Base-by-base conservation (phyloP, 306 rosid species). In the Prunus mume region DNA sequence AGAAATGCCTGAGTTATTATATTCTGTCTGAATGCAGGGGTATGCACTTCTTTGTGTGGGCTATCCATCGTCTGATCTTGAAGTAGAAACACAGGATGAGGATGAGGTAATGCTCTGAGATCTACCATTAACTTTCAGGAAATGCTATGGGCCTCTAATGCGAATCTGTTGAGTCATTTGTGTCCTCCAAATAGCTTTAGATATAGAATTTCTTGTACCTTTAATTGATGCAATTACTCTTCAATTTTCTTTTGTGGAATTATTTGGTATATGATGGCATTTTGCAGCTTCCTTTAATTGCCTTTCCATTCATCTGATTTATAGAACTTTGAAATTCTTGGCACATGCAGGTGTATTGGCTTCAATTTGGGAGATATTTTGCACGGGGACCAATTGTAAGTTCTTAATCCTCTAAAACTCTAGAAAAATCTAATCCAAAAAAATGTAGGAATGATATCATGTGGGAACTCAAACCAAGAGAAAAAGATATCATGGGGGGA, bases 11-110 rank as follows among this genome's bases (percentile, higher is more conserved):
- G 47, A 62, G 5, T 0, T 51, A 10, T 45, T 18, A 9, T 50
- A 17, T 25, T 57, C 22, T 79, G 72, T 52, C 56, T 56, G 49
- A 64, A 71, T 88, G 82, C 96, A 95, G 97, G 99, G 99, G 24
- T 95, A 95, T 81, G 99, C 99, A 74, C 97, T 95, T 82, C 99
- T 95, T 54, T 95, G 99, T 69, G 99, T 95, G 78, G 93, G 99
- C 10, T 95, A 85, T 82, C 99, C 98, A 12, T 71, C 93, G 47
- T 85, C 99, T 76, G 99, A 95, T 52, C 81, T 95, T 60, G 97
- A 95, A 85, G 99, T 92, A 24, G 99, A 95, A 90, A 95, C 99
- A 25, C 99, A 95, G 85, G 99, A 95, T 34, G 99, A 95, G 85
- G 99, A 95, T 81, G 99, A 95, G 97, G 99, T 92, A 86, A 81